These are phyloP conservation scores for Fusarium sp. DNA, from an alignment of 2,329 filamentous ascomycete genomes.

Conservation along the genomic window DNA sequence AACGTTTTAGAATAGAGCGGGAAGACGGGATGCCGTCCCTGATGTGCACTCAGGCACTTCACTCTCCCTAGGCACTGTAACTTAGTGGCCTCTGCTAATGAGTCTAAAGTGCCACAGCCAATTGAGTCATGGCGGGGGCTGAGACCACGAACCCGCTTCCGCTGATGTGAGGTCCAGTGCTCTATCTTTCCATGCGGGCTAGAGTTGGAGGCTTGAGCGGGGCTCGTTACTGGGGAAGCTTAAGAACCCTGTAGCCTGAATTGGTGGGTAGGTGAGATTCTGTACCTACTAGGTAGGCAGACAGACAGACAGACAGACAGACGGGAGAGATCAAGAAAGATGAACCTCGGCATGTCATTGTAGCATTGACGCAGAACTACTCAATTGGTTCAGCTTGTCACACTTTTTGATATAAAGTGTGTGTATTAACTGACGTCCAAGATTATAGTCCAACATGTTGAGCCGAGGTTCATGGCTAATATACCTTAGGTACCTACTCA, in stretches of 20 bases:
- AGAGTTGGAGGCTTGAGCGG: not conserved
- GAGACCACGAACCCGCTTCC: not conserved
- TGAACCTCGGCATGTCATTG: slow-evolving; percentile 15
- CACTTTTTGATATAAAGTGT: not conserved
- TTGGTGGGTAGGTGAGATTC: not conserved
- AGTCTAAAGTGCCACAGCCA: not conserved
- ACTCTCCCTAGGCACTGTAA: not conserved
- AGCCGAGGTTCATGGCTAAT: slow-evolving; percentile 9
- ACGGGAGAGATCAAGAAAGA: not conserved
- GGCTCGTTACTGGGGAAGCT: not conserved
- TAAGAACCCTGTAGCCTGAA: not conserved
- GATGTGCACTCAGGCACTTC: not conserved
- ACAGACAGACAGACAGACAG: not conserved
- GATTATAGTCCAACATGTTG: not conserved
- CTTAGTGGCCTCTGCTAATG: not conserved
- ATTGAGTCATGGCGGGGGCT: not conserved
- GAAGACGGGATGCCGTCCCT: slow-evolving; percentile 7
- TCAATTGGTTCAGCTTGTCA: not conserved
- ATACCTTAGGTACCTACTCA: not conserved
- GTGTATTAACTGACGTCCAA: not conserved
- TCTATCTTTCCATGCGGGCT: not conserved
- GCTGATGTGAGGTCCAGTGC: not conserved
- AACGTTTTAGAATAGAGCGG: not conserved
- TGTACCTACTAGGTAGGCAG: not conserved
- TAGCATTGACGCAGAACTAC: not conserved